Base-by-base conservation (phyloP, 345 rosid genomes). In the Gossypium herbaceum region DNA sequence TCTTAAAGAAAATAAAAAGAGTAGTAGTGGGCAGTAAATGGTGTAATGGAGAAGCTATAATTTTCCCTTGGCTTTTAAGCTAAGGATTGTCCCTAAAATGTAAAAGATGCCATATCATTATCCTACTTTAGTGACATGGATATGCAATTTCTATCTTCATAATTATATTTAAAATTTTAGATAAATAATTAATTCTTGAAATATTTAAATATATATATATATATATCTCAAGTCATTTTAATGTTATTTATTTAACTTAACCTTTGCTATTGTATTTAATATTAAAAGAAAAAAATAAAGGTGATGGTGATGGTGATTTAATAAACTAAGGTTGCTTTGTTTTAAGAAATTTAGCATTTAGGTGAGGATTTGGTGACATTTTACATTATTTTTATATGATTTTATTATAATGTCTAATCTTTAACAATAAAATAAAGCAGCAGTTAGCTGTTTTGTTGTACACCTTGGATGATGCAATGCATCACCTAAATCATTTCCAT, bases 61-160 rank as follows among this genome's bases (percentile, higher is more conserved):
- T 77, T 76, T 63, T 83, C 45, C 63, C 93, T 90, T 94, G 78
- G 75, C 91, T 87, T 88, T 51, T 41, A 94, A 89, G 98, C 77
- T 67, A 90, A 86, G 90, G 81, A 68, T 56, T 17, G 20, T 72
- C 56, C 19, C 66, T 73, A 83, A 54, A 2, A 12, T 47, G 2
- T 56, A 22, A 63, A 81, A 82, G 91, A 73, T 85, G 73, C 24
- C 62, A 74, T 50, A 82, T 90, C 91, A 85, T 79, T 85, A 67
- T 86, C 97, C 76, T 17, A 54, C 71, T 51, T 65, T 60, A 34
- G 41, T 34, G 41, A 34, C 41, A 34, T 34, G 41, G 7, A 34
- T 5, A 34, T 34, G 7, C 7, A 34, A 34, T 34, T 4, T 34
- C 41, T 34, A 7, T 34, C 7, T 34, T 34, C 39, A 34, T 34